Conservation (phyloP, 352 stramenopile genomes). For the Globisporangium sylvaticum region DNA sequence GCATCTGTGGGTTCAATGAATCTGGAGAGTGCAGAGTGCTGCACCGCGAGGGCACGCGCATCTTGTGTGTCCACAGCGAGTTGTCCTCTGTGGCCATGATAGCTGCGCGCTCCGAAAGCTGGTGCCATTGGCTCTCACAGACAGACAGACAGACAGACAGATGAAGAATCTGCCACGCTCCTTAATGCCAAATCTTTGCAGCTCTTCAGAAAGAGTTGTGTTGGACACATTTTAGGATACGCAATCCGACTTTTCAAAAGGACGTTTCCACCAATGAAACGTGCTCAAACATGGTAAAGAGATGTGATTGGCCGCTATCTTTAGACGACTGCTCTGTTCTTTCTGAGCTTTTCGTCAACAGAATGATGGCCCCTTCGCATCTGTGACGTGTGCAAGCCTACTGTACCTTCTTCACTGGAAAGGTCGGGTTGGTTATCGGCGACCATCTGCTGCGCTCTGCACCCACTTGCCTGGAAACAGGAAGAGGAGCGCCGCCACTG, state of each 20-base stretch:
- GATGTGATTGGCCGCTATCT: not conserved
- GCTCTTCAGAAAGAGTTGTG: not conserved
- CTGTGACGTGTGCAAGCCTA: not conserved
- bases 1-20: too few species aligned
- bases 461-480: not conserved
- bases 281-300: not conserved
- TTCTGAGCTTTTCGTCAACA: not conserved
- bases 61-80: too few species aligned
- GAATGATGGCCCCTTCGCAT: not conserved
- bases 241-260: not conserved
- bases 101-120: too few species aligned
- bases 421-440: not conserved
- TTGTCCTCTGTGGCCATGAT: too few species aligned
- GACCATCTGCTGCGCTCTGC: not conserved
- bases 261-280: too few species aligned
- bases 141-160: too few species aligned
- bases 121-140: too few species aligned
- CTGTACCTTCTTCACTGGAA: not conserved
- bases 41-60: too few species aligned
- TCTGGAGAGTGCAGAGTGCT: too few species aligned
- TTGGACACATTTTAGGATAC: not conserved
- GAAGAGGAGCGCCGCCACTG: not conserved
- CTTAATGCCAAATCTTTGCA: not conserved
- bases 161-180: too few species aligned
- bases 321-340: not conserved